phyloP scores from a whole-genome alignment of 768 basidiomycete species.

The Russula compacta region DNA sequence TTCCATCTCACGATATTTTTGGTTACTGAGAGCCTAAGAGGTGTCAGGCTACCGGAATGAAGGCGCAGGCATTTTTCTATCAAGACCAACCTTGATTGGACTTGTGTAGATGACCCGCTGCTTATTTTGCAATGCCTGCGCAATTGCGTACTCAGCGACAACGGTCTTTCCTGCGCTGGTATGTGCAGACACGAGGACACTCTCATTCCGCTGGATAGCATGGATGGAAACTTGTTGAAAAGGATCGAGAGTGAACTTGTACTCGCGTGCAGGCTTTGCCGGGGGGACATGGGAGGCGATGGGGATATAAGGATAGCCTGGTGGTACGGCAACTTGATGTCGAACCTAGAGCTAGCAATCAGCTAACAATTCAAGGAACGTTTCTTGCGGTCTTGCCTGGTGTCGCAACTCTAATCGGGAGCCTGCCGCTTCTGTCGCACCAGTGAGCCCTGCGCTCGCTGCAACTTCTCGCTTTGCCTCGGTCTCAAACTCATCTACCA shows the following conservation, averaged over 20 bases:
- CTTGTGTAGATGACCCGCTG: slow-evolving; percentile 98
- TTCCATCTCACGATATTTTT: slow-evolving; percentile 97
- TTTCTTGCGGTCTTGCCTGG: slow-evolving; percentile 43
- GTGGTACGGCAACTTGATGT: slow-evolving; percentile 94
- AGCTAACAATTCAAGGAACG: neutral
- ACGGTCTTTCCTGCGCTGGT: slow-evolving; percentile 99
- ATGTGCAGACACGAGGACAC: slow-evolving; percentile 95
- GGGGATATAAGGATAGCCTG: slow-evolving; percentile 82
- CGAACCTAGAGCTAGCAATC: slow-evolving; percentile 49
- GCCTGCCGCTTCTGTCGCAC: slow-evolving; percentile 50
- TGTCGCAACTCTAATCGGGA: slow-evolving; percentile 69
- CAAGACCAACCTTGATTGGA: slow-evolving; percentile 86
- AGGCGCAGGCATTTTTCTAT: neutral
- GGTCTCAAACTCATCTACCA: slow-evolving; percentile 85
- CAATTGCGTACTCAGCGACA: slow-evolving; percentile 98
- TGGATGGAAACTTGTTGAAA: slow-evolving; percentile 93
- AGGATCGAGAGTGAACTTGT: slow-evolving; percentile 95
- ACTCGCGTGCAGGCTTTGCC: slow-evolving; percentile 81
- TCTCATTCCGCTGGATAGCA: slow-evolving; percentile 95
- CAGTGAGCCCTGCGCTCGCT: slow-evolving; percentile 80
- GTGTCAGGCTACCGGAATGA: slow-evolving; percentile 18
- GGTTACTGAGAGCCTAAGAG: slow-evolving; percentile 87
- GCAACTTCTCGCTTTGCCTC: slow-evolving; percentile 89
- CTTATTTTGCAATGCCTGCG: slow-evolving; percentile 86
- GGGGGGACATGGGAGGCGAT: slow-evolving; percentile 89